Conservation (phyloP, 148 eudicot genomes). For the Agrostemma githago region DNA sequence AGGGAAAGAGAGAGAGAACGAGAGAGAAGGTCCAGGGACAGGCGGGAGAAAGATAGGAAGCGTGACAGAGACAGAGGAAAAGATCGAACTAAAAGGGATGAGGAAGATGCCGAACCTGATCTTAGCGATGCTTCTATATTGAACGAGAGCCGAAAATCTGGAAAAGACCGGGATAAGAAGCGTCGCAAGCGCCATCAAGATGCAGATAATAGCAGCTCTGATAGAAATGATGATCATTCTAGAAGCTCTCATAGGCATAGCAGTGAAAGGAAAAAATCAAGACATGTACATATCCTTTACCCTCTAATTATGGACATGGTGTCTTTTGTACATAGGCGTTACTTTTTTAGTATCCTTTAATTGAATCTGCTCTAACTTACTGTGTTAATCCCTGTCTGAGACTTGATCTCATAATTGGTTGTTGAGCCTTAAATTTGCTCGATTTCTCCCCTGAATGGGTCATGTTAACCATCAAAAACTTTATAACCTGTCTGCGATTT, state of each 20-base stretch:
- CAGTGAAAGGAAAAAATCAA: slow-evolving; percentile 57
- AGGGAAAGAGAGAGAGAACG: slow-evolving; percentile 42
- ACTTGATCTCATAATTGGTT: too few species aligned
- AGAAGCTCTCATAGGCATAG: slow-evolving; percentile 61
- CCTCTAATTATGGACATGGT: background rate
- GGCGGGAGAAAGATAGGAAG: slow-evolving; percentile 59
- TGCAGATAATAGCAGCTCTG: slow-evolving; percentile 46
- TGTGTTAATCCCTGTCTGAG: too few species aligned
- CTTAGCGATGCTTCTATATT: slow-evolving; percentile 29
- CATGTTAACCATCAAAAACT: too few species aligned
- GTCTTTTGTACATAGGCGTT: background rate
- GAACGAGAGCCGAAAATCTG: slow-evolving; percentile 45
- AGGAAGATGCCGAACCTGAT: slow-evolving; percentile 47
- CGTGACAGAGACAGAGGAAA: slow-evolving; percentile 40
- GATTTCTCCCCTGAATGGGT: too few species aligned
- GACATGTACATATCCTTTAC: slow-evolving; percentile 44
- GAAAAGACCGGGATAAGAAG: slow-evolving; percentile 65
- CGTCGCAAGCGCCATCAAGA: slow-evolving; percentile 48
- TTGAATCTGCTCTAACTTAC: too few species aligned
- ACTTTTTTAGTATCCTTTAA: too few species aligned
- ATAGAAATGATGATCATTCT: slow-evolving; percentile 53
- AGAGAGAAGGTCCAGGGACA: slow-evolving; percentile 51
- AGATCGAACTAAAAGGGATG: slow-evolving; percentile 42
- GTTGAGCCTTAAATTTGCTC: too few species aligned
- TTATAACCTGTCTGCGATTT: too few species aligned